Base-by-base conservation (phyloP, 2,329 filamentous ascomycete genomes). In the Fusarium sp. region DNA sequence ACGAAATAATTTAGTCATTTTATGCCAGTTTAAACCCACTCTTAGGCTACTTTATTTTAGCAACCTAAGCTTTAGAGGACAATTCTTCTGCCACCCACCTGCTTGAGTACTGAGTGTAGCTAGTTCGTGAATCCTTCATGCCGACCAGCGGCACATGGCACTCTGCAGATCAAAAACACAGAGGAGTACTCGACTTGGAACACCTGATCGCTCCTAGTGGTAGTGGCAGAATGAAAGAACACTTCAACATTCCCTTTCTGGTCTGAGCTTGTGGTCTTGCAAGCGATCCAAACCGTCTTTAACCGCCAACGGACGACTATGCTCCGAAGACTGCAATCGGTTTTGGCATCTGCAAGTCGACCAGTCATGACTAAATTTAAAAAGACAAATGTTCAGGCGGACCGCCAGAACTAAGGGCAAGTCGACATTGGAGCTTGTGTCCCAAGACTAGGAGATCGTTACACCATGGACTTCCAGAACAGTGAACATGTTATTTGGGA, bases 311-410 rank as follows among this genome's bases (percentile, higher is more conserved):
- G 34, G 34, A 37, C 9, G 5, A n/a, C 3, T 37, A n/a, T 9
- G 11, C 34, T n/a, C 34, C 16, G 34, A 10, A 37, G 34, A 6
- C 9, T 5, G 8, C 8, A 34, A 18, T 34, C 4, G 8, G 32
- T n/a, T 2, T 5, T 6, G 6, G 7, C 3, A 37, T n/a, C 16
- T 6, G 9, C 16, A 37, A 6, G 9, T n/a, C 16, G 9, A 11
- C 1, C 1, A n/a, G 5, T n/a, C 5, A 37, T 37, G 16, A 37
- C 1, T 18, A 1, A 1, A 1, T 3, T 11, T 11, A 37, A 5
- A 5, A n/a, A n/a, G 9, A 4, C 0, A 9, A 6, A 4, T 18
- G 32, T 10, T 18, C 16, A 18, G 32, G 32, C 14, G 32, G 32
- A 18, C 11, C 32, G 9, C 3, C 1, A 18, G 32, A 18, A 37